Base-by-base conservation (phyloP, 441 rosid species). In the Pelargonium cotyledonis region DNA sequence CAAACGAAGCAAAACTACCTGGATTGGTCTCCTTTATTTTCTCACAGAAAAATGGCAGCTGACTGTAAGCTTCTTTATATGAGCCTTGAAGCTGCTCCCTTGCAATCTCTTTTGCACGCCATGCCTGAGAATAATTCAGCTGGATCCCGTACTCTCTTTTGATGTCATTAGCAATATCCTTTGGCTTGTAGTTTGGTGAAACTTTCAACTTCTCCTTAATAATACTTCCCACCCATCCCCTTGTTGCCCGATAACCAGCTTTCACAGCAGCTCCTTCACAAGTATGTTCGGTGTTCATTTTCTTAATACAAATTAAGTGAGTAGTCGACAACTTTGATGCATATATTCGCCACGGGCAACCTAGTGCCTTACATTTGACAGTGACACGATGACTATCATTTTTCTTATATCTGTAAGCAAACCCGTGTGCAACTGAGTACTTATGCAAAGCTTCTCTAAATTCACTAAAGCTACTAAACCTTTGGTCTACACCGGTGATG, bases 361-460 rank as follows among this genome's bases (percentile, higher is more conserved):
- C 88, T 55, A 72, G 85, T n/a, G 85, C 74, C 67, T 86, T 89
- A 82, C 95, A 86, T 72, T 86, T 89, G 51, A 84, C 95, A 4
- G 87, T 84, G 63, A 85, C 91, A 15, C 91, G 88, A 68, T 85
- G 90, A 74, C 88, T 86, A 16, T 85, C 88, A 8, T 87, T 89
- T 74, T 87, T 87, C 89, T 89, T 86, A 76, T 81, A 81, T 74
- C 79, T 76, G 62, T 81, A 81, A 72, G 82, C 80, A 57, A 81
- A 81, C 2, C 85, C 82, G 26, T 84, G 96, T 0, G 96, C 95
- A 51, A 89, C 82, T 0, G 96, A 88, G 80, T 79, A 92, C 80
- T 92, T 92, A 75, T 89, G 94, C 81, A 92, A 73, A 1, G 92
- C 96, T 70, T 91, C 96, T 57, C 91, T 83, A 72, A 91, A 89